Conservation (phyloP, 1,284 basidiomycete genomes). For the Tylopilus orsonianus region DNA sequence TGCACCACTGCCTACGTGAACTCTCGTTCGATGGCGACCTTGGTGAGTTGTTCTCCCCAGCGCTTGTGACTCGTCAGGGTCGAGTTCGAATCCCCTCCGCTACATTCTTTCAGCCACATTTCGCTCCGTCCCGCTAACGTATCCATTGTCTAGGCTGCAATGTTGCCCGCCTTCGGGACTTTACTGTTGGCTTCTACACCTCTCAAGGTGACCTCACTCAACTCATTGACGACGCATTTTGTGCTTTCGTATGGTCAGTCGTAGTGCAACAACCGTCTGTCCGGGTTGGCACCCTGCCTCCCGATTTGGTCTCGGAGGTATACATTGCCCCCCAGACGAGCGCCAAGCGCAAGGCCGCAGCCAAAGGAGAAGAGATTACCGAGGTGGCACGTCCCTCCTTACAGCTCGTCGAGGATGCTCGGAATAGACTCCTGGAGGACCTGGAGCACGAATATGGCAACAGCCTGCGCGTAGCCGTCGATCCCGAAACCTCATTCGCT, state of each 20-base stretch:
- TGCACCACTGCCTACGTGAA: conserved; percentile 73
- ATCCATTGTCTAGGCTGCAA: conserved; percentile 55
- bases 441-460: conserved; percentile 57
- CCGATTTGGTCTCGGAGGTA: conserved; percentile 59
- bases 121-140: conserved; percentile 19
- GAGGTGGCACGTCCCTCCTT: conserved; percentile 47
- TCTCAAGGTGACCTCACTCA: conserved; percentile 45
- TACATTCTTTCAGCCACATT: conserved; percentile 23
- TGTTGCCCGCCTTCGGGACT: conserved; percentile 64
- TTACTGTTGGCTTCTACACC: conserved; percentile 64
- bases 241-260: conserved; percentile 78
- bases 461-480: conserved; percentile 70
- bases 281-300: conserved; percentile 64
- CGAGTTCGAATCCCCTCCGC: conserved; percentile 46
- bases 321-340: conserved; percentile 73
- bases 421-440: conserved; percentile 50
- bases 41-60: conserved; percentile 45
- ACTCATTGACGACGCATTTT: conserved; percentile 72
- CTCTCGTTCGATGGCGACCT: conserved; percentile 82
- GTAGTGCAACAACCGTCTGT: conserved; percentile 72
- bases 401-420: conserved; percentile 53
- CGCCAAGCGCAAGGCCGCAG: conserved; percentile 59
- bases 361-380: conserved; percentile 48
- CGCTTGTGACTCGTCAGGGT: conserved; percentile 20
- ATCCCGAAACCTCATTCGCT: conserved; percentile 70